These are phyloP conservation scores for Dacryopinax primogenitus DNA, from an alignment of 768 basidiomycete genomes.

Conservation along the genomic window DNA sequence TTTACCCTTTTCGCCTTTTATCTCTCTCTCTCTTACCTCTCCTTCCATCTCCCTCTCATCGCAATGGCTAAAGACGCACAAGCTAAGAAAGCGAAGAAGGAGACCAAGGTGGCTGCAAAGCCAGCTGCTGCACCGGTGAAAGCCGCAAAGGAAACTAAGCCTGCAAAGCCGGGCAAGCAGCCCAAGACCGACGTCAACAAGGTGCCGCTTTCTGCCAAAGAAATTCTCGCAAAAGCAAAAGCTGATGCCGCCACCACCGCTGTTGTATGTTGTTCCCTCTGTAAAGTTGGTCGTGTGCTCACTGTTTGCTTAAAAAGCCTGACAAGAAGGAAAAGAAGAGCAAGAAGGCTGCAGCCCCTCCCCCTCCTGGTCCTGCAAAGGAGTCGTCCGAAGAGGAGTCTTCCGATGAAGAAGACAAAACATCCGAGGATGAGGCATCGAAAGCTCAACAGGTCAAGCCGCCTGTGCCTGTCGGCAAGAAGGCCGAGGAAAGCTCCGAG, in stretches of 20 bases:
- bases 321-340: slow-evolving; percentile 19
- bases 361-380: slow-evolving; percentile 7
- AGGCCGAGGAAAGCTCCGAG: neutral
- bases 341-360: slow-evolving; percentile 23
- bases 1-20: neutral
- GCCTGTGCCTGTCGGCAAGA: neutral
- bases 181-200: slow-evolving; percentile 18
- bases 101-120: neutral
- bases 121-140: neutral
- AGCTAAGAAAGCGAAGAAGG: slow-evolving; percentile 7
- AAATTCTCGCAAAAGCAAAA: slow-evolving; percentile 29
- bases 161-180: slow-evolving; percentile 18
- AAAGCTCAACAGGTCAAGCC: slow-evolving; percentile 41
- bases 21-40: neutral
- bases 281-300: neutral
- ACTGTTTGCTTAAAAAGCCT: slow-evolving; percentile 6
- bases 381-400: slow-evolving; percentile 19
- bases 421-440: slow-evolving; percentile 41
- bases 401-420: slow-evolving; percentile 16
- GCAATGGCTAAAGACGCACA: slow-evolving; percentile 2
- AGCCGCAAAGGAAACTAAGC: slow-evolving; percentile 26
- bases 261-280: neutral
- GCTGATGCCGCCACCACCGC: slow-evolving; percentile 28
- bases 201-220: slow-evolving; percentile 31
- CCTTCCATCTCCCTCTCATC: neutral